These are phyloP conservation scores for Picea mariana DNA, from an alignment of 83 land plant species.

Conservation along the genomic window DNA sequence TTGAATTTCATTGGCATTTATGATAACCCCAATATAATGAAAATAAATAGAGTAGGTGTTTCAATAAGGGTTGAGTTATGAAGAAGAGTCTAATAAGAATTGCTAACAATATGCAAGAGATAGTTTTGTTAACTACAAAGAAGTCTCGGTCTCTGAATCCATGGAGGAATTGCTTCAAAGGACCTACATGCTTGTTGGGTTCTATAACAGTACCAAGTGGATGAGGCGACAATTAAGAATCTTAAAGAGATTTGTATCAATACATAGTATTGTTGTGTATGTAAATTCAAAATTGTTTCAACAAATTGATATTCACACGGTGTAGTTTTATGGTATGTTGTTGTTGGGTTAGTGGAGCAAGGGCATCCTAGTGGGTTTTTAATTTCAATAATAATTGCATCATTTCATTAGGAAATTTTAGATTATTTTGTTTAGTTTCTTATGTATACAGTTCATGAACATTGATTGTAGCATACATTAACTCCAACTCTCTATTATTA, in stretches of 20 bases:
- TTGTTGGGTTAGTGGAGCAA: not conserved
- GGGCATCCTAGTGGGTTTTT: no score
- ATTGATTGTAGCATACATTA: not conserved
- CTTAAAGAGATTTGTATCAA: conserved; percentile 45
- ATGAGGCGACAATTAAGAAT: conserved; percentile 36
- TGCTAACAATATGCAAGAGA: no score
- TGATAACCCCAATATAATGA: no score
- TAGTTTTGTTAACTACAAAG: no score
- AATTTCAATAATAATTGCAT: not conserved
- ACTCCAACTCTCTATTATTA: no score
- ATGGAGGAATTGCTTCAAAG: conserved; percentile 47
- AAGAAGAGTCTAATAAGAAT: no score
- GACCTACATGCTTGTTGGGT: conserved; percentile 72
- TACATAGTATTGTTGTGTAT: not conserved
- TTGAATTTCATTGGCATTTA: no score
- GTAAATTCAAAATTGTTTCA: not conserved
- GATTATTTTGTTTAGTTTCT: not conserved
- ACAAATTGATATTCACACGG: not conserved
- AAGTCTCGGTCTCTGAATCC: conserved; percentile 17
- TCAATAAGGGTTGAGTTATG: no score
- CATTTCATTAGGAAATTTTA: not conserved
- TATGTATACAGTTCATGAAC: no score
- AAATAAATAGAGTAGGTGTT: no score
- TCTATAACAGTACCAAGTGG: conserved; percentile 60
- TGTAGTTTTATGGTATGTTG: not conserved